phyloP scores from a whole-genome alignment of 352 stramenopile genomes.

The Pilasporangium apinafurcum region DNA sequence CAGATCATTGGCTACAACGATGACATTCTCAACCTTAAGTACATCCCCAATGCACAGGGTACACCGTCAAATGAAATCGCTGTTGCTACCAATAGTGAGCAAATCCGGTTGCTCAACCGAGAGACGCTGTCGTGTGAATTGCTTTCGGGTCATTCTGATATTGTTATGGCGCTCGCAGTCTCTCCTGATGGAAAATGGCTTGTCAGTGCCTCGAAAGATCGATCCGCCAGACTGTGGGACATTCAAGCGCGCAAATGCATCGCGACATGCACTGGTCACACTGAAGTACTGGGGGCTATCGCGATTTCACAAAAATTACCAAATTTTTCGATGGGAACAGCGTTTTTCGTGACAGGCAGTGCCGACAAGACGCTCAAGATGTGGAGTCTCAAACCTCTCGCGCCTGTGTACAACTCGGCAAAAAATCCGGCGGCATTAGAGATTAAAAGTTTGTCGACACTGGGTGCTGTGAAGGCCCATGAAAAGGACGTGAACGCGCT shows the following conservation, averaged over 20 bases:
- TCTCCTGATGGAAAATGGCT: conserved; percentile 86
- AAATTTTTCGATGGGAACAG: conserved; percentile 66
- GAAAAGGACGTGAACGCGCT: conserved; percentile 97
- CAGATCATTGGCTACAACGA: conserved; percentile 95
- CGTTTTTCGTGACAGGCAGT: conserved; percentile 95
- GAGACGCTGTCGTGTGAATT: conserved; percentile 91
- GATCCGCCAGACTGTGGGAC: conserved; percentile 91
- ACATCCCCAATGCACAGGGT: conserved; percentile 75
- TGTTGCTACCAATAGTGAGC: conserved; percentile 94
- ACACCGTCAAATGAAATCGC: conserved; percentile 71
- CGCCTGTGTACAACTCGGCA: conserved; percentile 27
- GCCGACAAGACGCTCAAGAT: conserved; percentile 97
- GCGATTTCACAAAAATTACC: conserved; percentile 87
- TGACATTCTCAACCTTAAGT: conserved; percentile 97
- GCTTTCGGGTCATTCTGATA: conserved; percentile 96
- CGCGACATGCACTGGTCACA: conserved; percentile 90
- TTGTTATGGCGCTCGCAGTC: conserved; percentile 94
- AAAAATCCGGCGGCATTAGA: conserved; percentile 25
- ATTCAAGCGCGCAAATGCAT: conserved; percentile 71
- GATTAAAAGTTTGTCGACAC: conserved; percentile 39
- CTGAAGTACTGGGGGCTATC: conserved; percentile 91
- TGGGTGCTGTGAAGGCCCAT: conserved; percentile 81
- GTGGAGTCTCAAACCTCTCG: conserved; percentile 89
- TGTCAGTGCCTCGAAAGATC: conserved; percentile 94
- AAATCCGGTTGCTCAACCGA: conserved; percentile 93